Evolutionary conservation across 2,329 filamentous ascomycete genomes (phyloP).

Genomic region (Stemphylium lycopersici): DNA sequence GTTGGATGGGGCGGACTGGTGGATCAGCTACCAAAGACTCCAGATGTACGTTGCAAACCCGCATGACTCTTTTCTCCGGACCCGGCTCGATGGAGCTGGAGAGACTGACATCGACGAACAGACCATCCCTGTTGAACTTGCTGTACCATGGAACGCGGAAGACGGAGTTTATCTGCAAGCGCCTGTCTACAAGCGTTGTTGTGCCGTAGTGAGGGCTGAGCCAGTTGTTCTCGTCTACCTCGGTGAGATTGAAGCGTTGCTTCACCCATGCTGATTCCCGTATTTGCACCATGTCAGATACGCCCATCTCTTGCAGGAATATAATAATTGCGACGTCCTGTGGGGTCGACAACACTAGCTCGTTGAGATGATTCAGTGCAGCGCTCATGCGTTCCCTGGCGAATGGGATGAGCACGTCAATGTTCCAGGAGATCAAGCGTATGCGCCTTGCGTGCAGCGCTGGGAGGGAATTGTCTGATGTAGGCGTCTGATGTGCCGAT

Average conservation of each 20-base stretch:
- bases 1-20: slow-evolving; percentile 57
- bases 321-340: slow-evolving; percentile 48
- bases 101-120: slow-evolving; percentile 60
- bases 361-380: slow-evolving; percentile 50
- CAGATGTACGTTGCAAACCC: slow-evolving; percentile 64
- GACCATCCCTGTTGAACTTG: slow-evolving; percentile 59
- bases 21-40: slow-evolving; percentile 60
- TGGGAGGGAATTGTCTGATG: neutral
- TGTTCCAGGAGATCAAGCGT: slow-evolving; percentile 56
- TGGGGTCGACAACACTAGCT: slow-evolving; percentile 29
- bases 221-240: slow-evolving; percentile 55
- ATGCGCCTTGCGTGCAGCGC: slow-evolving; percentile 15
- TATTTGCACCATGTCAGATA: slow-evolving; percentile 55
- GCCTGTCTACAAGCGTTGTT: slow-evolving; percentile 58
- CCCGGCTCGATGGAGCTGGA: neutral
- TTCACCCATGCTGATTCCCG: slow-evolving; percentile 56
- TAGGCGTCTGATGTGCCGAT: neutral
- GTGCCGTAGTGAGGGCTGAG: slow-evolving; percentile 58
- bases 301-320: slow-evolving; percentile 61
- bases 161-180: slow-evolving; percentile 51
- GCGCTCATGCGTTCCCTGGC: slow-evolving; percentile 50
- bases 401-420: slow-evolving; percentile 53
- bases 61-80: slow-evolving; percentile 37
- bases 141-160: slow-evolving; percentile 61
- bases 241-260: slow-evolving; percentile 57